Evolutionary conservation across 306 rosid species (phyloP), one percentile per base, ranked within the genome.

Genomic region (Cucumis cinereus): DNA sequence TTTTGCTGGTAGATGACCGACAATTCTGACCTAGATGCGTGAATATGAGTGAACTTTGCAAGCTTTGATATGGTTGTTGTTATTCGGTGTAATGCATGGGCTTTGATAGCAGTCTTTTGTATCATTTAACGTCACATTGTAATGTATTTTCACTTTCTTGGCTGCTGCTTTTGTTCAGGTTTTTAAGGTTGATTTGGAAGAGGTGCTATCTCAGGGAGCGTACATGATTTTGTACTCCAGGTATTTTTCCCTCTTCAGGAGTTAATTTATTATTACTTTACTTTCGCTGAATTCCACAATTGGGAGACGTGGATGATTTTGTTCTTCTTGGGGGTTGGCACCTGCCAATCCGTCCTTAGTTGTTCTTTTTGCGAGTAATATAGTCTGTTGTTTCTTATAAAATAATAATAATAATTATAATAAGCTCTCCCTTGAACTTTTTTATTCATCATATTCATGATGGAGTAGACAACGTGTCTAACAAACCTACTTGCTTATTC

Each of bases 171-270:
- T 62, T 73, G 53, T 23, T 81, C 86, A 95, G 99, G 98, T 95
- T 77, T n/a, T 13, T 1, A 73, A 56, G 23, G 98, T 88, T 81
- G 91, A 90, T 63, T 74, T 95, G 89, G 96, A 90, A 22, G 99
- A 95, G 82, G 98, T 95, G 67, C 96, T 95, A 85, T 92, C 98
- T 81, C 91, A 95, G 83, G 98, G 89, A 63, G 98, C 96, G 23
- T 95, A 95, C 82, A 95, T 95, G 99, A 96, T 95, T 79, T 85
- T 95, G 74, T 95, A 92, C 81, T 86, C 90, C 85, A 95, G 98
- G 98, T 94, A 84, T 56, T 13, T 72, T 40, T 43, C 6, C 11
- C 57, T 15, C 57, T 70, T 47, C 14, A 70, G 57, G 74, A 68
- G 35, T 68, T 10, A n/a, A 11, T 67, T 23, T 68, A 7, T 43